phyloP scores from a whole-genome alignment of 768 basidiomycete genomes.

The Termitomyces sp. region DNA sequence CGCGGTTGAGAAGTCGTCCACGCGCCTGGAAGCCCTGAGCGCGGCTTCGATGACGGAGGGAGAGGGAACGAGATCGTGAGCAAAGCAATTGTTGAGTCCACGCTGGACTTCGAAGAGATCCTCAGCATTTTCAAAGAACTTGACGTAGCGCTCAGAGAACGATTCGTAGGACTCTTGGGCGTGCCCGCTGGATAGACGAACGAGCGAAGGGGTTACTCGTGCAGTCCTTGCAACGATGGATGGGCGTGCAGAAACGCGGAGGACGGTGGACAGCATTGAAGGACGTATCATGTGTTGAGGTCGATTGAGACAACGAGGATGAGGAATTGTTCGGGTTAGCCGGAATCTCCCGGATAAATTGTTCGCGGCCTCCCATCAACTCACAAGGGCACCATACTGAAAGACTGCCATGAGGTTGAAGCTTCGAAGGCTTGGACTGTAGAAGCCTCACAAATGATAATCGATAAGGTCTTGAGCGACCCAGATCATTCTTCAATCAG shows the following conservation, averaged over 20 bases:
- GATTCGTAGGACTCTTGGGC: constrained; percentile 90
- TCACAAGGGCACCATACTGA: background rate
- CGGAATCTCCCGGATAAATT: constrained; percentile 22
- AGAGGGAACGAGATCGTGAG: constrained; percentile 93
- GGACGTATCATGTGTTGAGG: constrained; percentile 41
- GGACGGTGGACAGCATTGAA: constrained; percentile 54
- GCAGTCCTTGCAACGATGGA: constrained; percentile 29
- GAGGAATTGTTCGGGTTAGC: constrained; percentile 24
- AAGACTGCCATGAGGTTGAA: no score
- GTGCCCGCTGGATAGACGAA: constrained; percentile 53
- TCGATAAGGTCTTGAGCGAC: background rate
- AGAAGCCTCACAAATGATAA: background rate
- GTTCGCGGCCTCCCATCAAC: background rate
- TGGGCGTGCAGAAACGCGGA: constrained; percentile 56
- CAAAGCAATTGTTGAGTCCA: constrained; percentile 99
- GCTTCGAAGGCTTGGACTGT: no score
- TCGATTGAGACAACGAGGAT: constrained; percentile 16
- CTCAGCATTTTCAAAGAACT: constrained; percentile 88
- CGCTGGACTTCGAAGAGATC: constrained; percentile 99
- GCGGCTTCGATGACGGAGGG: constrained; percentile 83
- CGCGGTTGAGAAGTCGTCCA: constrained; percentile 96
- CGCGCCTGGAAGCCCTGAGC: constrained; percentile 79
- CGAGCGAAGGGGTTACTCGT: constrained; percentile 35
- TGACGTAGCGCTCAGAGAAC: constrained; percentile 90
- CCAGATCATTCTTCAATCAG: background rate